Base-by-base conservation (phyloP, 345 rosid genomes). In the Erysimum cheiranthoides region DNA sequence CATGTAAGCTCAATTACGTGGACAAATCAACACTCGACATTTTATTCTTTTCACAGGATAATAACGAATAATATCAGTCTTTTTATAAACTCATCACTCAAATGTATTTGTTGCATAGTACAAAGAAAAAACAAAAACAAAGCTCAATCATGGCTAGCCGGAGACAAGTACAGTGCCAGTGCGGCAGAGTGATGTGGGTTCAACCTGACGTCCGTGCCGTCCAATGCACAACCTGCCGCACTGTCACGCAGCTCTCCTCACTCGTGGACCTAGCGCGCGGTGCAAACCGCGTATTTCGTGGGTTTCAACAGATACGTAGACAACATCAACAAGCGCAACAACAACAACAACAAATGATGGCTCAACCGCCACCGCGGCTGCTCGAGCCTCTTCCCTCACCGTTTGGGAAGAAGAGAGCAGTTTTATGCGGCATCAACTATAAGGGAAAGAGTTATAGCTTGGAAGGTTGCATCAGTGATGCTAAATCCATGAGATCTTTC, bases 391-490 rank as follows among this genome's bases (percentile, higher is more conserved):
- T 73, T 57, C 82, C 84, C 17, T 73, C 86, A 0, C 67, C 63
- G 4, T 79, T 74, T 39, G 89, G 89, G 40, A 78, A 83, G 74
- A 89, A 82, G 75, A 79, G 87, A 61, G 94, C 94, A n/a, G 61
- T 89, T 74, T 82, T 89, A 14, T 84, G 90, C 53, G 91, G 94
- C 50, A 69, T 87, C 10, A 78, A 81, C 81, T 87, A 89, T 47
- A 35, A 18, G 18, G 86, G 87, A 4, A 84, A 75, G 64, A 80
- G 78, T 63, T 78, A 83, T 71, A 80, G 59, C 65, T 70, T 87
- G 34, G 78, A 87, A 79, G 94, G 91, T 52, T 85, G 88, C 61
- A 74, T 86, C 52, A 89, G 84, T 65, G 90, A 89, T 53, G 91
- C 81, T 14, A 86, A 75, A 34, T 75, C 86, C 80, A 87, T 89